Conservation (phyloP, 2,329 filamentous ascomycete genomes). For the Talaromyces sp. region DNA sequence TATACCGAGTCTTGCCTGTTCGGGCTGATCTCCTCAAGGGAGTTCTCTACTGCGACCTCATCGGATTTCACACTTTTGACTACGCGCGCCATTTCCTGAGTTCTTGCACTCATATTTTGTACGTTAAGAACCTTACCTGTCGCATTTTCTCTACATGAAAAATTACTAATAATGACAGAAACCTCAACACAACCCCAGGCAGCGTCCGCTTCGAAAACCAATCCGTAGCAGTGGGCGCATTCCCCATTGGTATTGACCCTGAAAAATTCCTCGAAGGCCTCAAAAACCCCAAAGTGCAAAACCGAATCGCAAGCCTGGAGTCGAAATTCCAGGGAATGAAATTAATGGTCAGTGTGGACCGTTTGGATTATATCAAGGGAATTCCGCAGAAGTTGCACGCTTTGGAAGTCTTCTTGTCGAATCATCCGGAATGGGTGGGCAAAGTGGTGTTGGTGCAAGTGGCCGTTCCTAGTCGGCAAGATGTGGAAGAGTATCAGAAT, state of each 20-base stretch:
- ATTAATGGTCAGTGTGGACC: conserved; percentile 93
- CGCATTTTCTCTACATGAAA: background rate
- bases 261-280: conserved; percentile 92
- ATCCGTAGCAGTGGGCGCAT: conserved; percentile 87
- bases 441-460: conserved; percentile 96
- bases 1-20: conserved; percentile 92
- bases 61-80: conserved; percentile 98
- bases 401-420: conserved; percentile 91
- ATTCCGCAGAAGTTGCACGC: conserved; percentile 97
- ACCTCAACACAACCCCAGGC: conserved; percentile 73
- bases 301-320: conserved; percentile 78
- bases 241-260: conserved; percentile 96
- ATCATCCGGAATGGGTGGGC: conserved; percentile 97
- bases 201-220: conserved; percentile 87
- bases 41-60: conserved; percentile 87
- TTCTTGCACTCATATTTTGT: conserved; percentile 91
- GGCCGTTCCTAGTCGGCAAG: conserved; percentile 87
- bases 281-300: conserved; percentile 78
- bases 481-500: conserved; percentile 98
- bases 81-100: conserved; percentile 98
- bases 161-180: conserved; percentile 30
- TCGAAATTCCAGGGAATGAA: conserved; percentile 95
- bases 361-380: conserved; percentile 97
- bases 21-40: conserved; percentile 83
- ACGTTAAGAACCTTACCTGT: conserved; percentile 29